phyloP scores from a whole-genome alignment of 805 yeast species.

The Candida endomychidarum region DNA sequence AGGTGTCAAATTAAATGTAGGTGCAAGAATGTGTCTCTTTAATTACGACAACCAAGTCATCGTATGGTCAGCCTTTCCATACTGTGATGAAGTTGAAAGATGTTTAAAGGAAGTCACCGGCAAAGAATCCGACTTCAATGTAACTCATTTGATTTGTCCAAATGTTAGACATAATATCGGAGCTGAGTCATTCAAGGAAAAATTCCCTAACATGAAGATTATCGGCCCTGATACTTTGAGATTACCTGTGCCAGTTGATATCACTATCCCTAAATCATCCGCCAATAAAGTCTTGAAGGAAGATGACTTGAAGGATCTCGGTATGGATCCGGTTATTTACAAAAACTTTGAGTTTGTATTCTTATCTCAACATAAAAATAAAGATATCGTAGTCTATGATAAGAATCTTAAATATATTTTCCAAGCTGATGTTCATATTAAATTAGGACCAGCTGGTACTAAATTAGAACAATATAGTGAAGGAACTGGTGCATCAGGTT shows the following conservation, averaged over 20 bases:
- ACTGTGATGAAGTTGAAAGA: slow-evolving; percentile 42
- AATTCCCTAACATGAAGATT: slow-evolving; percentile 49
- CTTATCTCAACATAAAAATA: slow-evolving; percentile 53
- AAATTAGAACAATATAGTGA: slow-evolving; percentile 41
- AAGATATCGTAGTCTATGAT: slow-evolving; percentile 55
- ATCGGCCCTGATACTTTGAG: slow-evolving; percentile 40
- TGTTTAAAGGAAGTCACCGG: slow-evolving; percentile 34
- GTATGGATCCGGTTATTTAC: slow-evolving; percentile 33
- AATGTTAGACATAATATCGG: slow-evolving; percentile 66
- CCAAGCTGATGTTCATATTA: slow-evolving; percentile 63
- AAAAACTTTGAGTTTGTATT: slow-evolving; percentile 52
- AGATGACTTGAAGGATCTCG: slow-evolving; percentile 8
- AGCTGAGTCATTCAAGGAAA: slow-evolving; percentile 48
- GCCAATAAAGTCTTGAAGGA: slow-evolving; percentile 28
- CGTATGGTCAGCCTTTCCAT: slow-evolving; percentile 59
- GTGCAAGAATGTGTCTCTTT: slow-evolving; percentile 43
- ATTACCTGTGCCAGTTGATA: slow-evolving; percentile 32
- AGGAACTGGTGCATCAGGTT: slow-evolving; percentile 41
- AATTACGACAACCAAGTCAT: slow-evolving; percentile 29
- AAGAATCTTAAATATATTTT: slow-evolving; percentile 47
- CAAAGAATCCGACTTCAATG: slow-evolving; percentile 29
- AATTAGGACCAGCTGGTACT: slow-evolving; percentile 45
- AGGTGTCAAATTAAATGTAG: slow-evolving; percentile 30
- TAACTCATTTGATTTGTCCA: slow-evolving; percentile 56
- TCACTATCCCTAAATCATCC: slow-evolving; percentile 29